Conservation (phyloP, 169 alveolate genomes). For the Plasmodium relictum region DNA sequence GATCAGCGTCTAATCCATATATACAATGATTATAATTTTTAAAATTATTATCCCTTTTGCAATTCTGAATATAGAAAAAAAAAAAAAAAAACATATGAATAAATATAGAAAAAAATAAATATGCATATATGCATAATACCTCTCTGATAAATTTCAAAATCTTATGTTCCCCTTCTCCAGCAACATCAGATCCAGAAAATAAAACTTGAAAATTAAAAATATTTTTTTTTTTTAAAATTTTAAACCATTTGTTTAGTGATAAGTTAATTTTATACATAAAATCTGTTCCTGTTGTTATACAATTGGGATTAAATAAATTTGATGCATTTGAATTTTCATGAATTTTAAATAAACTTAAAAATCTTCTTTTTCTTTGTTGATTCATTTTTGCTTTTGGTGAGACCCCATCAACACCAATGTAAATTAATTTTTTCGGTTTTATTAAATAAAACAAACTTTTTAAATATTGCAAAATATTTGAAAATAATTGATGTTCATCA, state of each 20-base stretch:
- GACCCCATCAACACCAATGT: constrained; percentile 97
- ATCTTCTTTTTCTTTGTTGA: constrained; percentile 95
- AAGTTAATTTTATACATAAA: constrained; percentile 91
- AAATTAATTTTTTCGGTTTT: constrained; percentile 92
- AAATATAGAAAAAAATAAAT: background rate
- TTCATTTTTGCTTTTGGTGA: constrained; percentile 99
- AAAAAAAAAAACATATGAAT: constrained; percentile 1
- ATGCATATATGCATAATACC: constrained; percentile 14
- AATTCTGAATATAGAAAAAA: constrained; percentile 20
- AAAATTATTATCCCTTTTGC: constrained; percentile 36
- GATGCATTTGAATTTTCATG: constrained; percentile 64
- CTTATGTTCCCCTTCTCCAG: constrained; percentile 99
- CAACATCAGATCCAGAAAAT: constrained; percentile 94
- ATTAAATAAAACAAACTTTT: constrained; percentile 92
- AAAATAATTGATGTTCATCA: constrained; percentile 74
- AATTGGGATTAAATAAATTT: constrained; percentile 88
- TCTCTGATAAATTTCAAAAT: constrained; percentile 93
- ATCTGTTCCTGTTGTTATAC: constrained; percentile 97
- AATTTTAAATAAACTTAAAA: constrained; percentile 92
- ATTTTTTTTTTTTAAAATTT: constrained; percentile 83
- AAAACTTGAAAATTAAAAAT: constrained; percentile 91
- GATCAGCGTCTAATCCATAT: constrained; percentile 98
- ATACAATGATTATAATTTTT: constrained; percentile 91
- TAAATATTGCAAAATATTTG: constrained; percentile 91
- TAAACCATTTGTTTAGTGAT: constrained; percentile 79